Base-by-base conservation (phyloP, 257 asterid species). In the Cordia subcordata region DNA sequence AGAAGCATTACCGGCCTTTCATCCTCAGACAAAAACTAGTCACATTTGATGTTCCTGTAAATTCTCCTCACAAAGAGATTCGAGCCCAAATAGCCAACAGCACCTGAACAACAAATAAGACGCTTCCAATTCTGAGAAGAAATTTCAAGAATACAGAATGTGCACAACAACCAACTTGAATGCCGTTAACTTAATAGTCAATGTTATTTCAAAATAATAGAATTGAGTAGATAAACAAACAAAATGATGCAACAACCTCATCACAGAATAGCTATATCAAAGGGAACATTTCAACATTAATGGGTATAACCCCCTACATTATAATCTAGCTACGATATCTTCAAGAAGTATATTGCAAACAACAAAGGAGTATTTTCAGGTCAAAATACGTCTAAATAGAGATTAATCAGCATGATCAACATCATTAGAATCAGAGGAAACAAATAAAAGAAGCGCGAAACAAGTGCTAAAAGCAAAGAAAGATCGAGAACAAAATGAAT, bases 31-130 rank as follows among this genome's bases (percentile, higher is more conserved):
- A 45, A 40, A 63, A 66, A 70, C 63, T 76, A 91, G 77, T 92
- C 96, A 53, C 94, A 82, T 76, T 92, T 92, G 82, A 92, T 92
- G 85, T 92, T 92, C 69, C 86, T 73, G 85, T 92, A 92, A 66
- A 92, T 92, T 83, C 96, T 88, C 84, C 96, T 76, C 60, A 92
- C 98, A 44, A 92, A 92, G 68, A 85, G 78, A 80, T 85, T 84
- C 49, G 98, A 92, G 61, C 98, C 98, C 64, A 92, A 77, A 59
- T 73, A 81, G 60, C 98, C 98, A 72, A 92, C 92, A 40, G 98
- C 98, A 63, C 98, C 98, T 92, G 88, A 67, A 72, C 55, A 62
- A 45, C n/a, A 42, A 51, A 58, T 1, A 11, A 56, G 55, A 17
- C 16, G 59, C 15, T 39, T 11, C 38, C 45, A 18, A 8, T 42